Base-by-base conservation (phyloP, 129 eudicot species). In the Helichrysum umbraculigerum region DNA sequence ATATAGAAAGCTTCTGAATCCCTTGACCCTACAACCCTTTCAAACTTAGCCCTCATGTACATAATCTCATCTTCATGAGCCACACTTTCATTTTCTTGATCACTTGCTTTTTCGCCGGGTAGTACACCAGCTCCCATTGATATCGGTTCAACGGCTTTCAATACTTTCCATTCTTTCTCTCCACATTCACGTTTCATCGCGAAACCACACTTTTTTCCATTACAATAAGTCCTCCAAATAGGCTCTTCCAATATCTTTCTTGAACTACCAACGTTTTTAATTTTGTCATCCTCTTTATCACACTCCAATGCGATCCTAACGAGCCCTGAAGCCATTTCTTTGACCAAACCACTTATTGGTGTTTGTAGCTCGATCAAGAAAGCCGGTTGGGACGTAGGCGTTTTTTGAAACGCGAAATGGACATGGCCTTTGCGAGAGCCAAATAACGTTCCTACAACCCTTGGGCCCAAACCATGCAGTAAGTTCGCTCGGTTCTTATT, bases 41-140 rank as follows among this genome's bases (percentile, higher is more conserved):
- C 97, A 76, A 90, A 90, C 76, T 90, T 86, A 6, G 96, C 96
- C 83, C 97, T 88, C 97, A 91, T 88, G 34, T 91, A 91, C 94
- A 91, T 91, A 3, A 91, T 81, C 76, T 89, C 97, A n/a, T 85
- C 92, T 20, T 86, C 97, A 56, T 78, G 6, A 22, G 62, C 22
- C 5, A 77, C 88, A 6, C 74, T 76, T 29, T 75, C 86, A 3
- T 81, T 84, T 50, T 68, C 81, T 8, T 71, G 72, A 42, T 64
- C 81, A 32, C 81, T 73, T 22, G 66, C 59, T 11, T 70, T 77
- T 35, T 78, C 77, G n/a, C 82, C 85, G 22, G 96, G 97, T 66
- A 91, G 65, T 9, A 91, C 96, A 28, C 97, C 97, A 4, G 94
- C 97, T 59, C 97, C 97, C 96, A 83, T 91, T 4, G 97, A 91